Evolutionary conservation across 768 basidiomycete genomes (phyloP), one percentile per base, ranked within the genome.

Genomic region (Cytidiella melzeri): DNA sequence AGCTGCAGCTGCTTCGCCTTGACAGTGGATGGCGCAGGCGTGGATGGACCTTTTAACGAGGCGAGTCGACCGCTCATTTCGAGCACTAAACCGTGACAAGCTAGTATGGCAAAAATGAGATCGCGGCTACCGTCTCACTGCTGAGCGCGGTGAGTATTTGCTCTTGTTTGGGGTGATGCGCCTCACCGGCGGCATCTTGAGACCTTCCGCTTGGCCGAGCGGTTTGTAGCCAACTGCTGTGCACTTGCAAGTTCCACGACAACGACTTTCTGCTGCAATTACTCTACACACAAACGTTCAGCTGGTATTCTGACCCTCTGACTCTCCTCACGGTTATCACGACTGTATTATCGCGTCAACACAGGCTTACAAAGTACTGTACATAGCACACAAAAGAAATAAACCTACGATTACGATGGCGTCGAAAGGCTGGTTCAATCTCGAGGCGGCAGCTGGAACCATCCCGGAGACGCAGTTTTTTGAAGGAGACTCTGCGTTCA

Each of bases 401-500:
- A n/a, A n/a, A n/a, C n/a, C n/a, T 15, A 34, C 30, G 30, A 34
- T 34, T 7, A 34, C 15, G 15, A 80, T 79, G 72, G 69, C 78
- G 43, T 74, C 72, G 23, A 87, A 83, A 70, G 88, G 89, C 58
- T 92, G 89, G 89, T 77, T 91, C 64, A 92, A 92, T 61, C 80
- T 92, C 60, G 88, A 91, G 58, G 60, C 83, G 3, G 84, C 77
- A 13, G 72, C 70, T 9, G 72, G 70, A 46, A 65, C 74, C 43
- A 75, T 89, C 30, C 84, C 89, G 5, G 88, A 92, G 60, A 83
- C 78, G 34, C 82, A 85, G 54, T 85, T 87, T 69, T 92, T 92
- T 53, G 89, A 94, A 68, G 86, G 90, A 23, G 88, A 92, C 59
- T 86, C 91, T 11, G 91, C 92, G 5, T 95, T 91, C 75, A 77